phyloP scores from a whole-genome alignment of 2,329 filamentous ascomycete species.

The Aspergillus sojae region DNA sequence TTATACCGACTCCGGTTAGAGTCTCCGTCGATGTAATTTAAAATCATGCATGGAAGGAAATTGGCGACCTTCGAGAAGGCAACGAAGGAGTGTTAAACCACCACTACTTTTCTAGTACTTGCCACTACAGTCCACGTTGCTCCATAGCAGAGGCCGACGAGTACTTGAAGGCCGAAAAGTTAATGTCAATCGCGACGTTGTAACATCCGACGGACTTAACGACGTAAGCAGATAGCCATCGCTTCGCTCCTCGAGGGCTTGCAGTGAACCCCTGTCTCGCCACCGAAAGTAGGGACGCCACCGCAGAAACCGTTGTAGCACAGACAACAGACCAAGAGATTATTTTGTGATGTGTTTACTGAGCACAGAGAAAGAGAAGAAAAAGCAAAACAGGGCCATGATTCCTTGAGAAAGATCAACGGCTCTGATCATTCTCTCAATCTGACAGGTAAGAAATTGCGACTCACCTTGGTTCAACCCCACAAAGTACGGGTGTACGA shows the following conservation, averaged over 20 bases:
- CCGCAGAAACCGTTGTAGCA: conserved; percentile 32
- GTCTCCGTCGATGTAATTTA: conserved; percentile 5
- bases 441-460: conserved; percentile 6
- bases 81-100: conserved; percentile 4
- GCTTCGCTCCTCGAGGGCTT: neutral
- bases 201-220: neutral
- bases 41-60: conserved; percentile 16
- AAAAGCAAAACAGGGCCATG: neutral
- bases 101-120: conserved; percentile 3
- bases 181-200: neutral
- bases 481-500: neutral
- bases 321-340: conserved; percentile 22
- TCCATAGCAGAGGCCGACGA: conserved; percentile 7
- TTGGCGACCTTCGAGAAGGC: conserved; percentile 15
- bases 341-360: neutral
- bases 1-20: conserved; percentile 10
- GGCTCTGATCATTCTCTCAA: neutral
- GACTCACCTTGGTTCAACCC: neutral
- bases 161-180: neutral
- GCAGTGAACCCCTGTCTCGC: conserved; percentile 5
- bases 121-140: conserved; percentile 6
- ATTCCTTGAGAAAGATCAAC: neutral
- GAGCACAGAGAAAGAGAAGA: neutral
- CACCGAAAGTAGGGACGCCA: neutral
- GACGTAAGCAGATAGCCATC: neutral